Base-by-base conservation (phyloP, 352 stramenopile species). In the Pythium grandisporangium region DNA sequence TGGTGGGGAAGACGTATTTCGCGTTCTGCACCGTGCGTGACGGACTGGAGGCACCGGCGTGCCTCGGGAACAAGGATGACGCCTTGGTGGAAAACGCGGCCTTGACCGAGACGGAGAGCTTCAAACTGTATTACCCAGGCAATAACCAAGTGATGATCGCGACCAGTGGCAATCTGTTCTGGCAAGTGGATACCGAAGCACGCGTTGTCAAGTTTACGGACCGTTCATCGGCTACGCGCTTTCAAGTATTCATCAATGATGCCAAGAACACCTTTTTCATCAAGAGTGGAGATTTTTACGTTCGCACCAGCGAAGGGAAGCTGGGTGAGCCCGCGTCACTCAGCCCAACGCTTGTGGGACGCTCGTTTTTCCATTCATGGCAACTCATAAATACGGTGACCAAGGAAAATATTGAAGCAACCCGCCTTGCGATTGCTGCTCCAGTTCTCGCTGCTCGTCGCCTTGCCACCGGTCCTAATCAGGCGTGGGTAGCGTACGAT, bases 401-500 rank as follows among this genome's bases (percentile, higher is more conserved):
- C 13, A 6, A 38, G 22, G 42, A 37, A 37, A 35, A 40, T 6
- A 40, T 48, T 11, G 29, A 17, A 6, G 29, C n/a, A 6, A 12
- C 19, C 6, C 29, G 32, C n/a, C 29, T 27, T 5, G 14, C 11
- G 23, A 17, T 32, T 6, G 22, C 8, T 13, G 8, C 11, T 7
- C 13, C 8, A 8, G 26, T 48, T 5, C 10, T 48, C 29, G 6
- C 22, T 6, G 26, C 12, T 13, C 42, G 42, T 13, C 29, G 29
- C 19, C 27, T 40, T 16, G 29, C 42, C 26, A 17, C 20, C 22
- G 20, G 12, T 5, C 13, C 45, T 3, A 52, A 30, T 32, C 34
- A 19, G n/a, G n/a, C 36, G 30, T 52, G 22, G 16, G 24, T 37
- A 11, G 40, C 37, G 19, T 52, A 52, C 26, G 45, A 52, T 20